phyloP scores from a whole-genome alignment of 2,329 filamentous ascomycete genomes.

The Trichoderma sp. region DNA sequence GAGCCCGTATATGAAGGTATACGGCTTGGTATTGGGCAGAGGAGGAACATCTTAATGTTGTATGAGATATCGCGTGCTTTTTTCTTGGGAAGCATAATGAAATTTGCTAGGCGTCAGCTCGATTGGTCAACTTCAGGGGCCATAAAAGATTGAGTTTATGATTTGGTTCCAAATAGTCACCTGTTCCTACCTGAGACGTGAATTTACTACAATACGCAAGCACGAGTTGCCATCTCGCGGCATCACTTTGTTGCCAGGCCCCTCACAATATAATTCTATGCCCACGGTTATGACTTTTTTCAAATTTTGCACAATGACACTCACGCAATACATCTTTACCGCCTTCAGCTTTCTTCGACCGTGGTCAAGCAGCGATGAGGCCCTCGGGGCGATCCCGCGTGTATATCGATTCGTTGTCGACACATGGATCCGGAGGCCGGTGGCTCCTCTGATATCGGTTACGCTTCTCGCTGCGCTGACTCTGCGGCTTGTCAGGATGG shows the following conservation, averaged over 20 bases:
- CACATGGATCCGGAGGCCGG: background rate
- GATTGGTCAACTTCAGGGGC: background rate
- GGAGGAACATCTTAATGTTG: background rate
- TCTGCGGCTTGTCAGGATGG: conserved; percentile 24
- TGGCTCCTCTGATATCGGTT: background rate
- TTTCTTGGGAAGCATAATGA: background rate
- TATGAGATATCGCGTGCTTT: background rate
- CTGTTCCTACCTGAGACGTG: background rate
- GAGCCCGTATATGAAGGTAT: background rate
- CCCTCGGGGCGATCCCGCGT: background rate
- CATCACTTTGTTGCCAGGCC: background rate
- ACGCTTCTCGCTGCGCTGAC: background rate
- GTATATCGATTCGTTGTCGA: background rate
- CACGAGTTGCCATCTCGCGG: background rate
- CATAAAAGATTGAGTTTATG: background rate
- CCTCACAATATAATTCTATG: background rate
- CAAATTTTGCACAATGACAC: background rate
- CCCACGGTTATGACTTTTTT: background rate
- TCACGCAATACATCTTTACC: conserved; percentile 3
- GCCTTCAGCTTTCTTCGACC: background rate
- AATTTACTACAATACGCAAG: background rate
- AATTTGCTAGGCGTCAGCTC: background rate
- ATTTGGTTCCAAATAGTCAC: background rate
- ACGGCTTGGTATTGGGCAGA: background rate
- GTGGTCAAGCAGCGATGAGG: background rate